Percentiles rank a stretch among this genome's conserved stretches.
Conservation (phyloP, 345 rosid species). For the Mallotus nudiflorus region DNA sequence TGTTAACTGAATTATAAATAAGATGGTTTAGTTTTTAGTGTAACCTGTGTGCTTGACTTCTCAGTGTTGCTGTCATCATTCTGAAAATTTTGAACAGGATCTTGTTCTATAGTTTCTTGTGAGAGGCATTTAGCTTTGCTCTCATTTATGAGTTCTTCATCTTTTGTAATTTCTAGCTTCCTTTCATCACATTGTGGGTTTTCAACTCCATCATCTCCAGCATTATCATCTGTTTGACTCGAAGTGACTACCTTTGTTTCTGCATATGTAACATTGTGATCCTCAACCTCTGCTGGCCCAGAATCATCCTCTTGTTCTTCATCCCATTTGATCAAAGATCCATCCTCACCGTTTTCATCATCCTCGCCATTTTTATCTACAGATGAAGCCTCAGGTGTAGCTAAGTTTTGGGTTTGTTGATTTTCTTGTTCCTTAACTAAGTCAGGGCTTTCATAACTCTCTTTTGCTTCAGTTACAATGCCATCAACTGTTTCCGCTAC, state of each 20-base stretch:
- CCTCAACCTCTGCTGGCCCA: not conserved
- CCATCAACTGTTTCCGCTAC: not conserved
- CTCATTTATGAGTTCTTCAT: not conserved
- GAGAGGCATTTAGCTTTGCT: not conserved
- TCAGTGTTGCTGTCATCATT: conserved; percentile 8
- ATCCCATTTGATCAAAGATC: not conserved
- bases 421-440: not conserved
- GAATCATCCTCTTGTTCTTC: not conserved
- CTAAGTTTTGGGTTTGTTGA: not conserved
- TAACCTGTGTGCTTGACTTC: conserved; percentile 18
- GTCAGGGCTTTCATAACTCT: not conserved
- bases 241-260: not conserved
- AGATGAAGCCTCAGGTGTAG: not conserved
- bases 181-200: not conserved
- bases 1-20: not conserved
- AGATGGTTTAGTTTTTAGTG: not conserved
- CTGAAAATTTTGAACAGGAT: conserved; percentile 4
- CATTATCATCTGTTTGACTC: not conserved
- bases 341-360: not conserved
- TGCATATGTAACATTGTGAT: not conserved
- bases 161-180: conserved; percentile 12
- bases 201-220: conserved; percentile 10
- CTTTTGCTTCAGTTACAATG: not conserved
- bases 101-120: conserved; percentile 12
- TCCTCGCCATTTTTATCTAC: not conserved